A percentile compares a stretch with the other conserved stretches of the same genome.
These are phyloP conservation scores for Westerdykella ornata DNA, from an alignment of 2,329 filamentous ascomycete genomes.

Conservation along the genomic window DNA sequence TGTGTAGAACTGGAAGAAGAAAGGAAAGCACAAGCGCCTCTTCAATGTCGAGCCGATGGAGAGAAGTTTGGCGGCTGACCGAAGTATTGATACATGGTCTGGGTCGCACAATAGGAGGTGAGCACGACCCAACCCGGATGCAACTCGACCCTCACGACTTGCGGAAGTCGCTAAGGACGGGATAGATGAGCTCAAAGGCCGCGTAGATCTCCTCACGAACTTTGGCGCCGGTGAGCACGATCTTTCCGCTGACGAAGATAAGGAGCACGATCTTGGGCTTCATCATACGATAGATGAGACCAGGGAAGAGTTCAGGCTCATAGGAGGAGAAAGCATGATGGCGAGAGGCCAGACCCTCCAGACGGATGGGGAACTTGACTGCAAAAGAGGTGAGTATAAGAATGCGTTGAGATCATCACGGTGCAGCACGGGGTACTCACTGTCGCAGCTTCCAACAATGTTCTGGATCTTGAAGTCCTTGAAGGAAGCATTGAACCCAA, in stretches of 20 bases:
- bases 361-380: constrained; percentile 93
- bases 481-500: constrained; percentile 98
- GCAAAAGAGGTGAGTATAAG: constrained; percentile 63
- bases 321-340: constrained; percentile 97
- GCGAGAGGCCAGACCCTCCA: constrained; percentile 90
- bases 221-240: constrained; percentile 94
- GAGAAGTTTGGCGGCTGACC: neutral
- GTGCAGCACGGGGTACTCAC: constrained; percentile 98
- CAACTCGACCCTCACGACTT: constrained; percentile 35
- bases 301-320: constrained; percentile 96
- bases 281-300: constrained; percentile 99
- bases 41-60: neutral
- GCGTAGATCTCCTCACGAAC: constrained; percentile 84
- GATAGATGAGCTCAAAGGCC: constrained; percentile 35
- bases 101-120: neutral
- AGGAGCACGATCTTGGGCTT: constrained; percentile 98
- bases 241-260: constrained; percentile 98
- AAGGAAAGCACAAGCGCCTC: neutral
- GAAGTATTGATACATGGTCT: neutral
- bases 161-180: constrained; percentile 50
- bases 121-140: neutral
- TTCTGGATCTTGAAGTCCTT: constrained; percentile 98
- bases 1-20: neutral
- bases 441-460: constrained; percentile 92
- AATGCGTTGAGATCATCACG: constrained; percentile 88